These are phyloP conservation scores for Phoenix roebelenii DNA, from an alignment of 176 grass and related monocot genomes.

Conservation along the genomic window DNA sequence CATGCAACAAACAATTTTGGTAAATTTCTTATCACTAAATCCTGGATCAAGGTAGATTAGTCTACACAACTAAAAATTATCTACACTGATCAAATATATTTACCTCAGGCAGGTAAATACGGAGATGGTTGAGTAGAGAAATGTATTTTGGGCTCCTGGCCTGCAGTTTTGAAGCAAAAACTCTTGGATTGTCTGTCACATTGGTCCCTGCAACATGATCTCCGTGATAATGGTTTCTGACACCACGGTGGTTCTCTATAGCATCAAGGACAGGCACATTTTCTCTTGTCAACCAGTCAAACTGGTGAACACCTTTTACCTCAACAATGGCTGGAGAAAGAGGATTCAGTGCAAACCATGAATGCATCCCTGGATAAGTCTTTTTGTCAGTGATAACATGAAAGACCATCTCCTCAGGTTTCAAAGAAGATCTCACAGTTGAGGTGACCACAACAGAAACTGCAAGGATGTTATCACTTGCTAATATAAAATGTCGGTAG, in stretches of 20 bases:
- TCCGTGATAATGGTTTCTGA: constrained; percentile 88
- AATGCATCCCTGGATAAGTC: constrained; percentile 94
- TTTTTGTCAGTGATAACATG: constrained; percentile 97
- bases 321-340: constrained; percentile 73
- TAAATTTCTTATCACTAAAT: too few species aligned
- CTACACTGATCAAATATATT: background rate
- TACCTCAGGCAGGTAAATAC: constrained; percentile 95
- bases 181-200: constrained; percentile 55
- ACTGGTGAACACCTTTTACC: constrained; percentile 94
- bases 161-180: constrained; percentile 88
- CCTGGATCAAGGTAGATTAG: too few species aligned
- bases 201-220: constrained; percentile 61
- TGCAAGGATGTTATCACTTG: constrained; percentile 89
- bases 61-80: too few species aligned
- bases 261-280: constrained; percentile 90
- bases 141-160: constrained; percentile 90
- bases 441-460: constrained; percentile 87
- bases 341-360: constrained; percentile 95
- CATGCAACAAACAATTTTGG: too few species aligned
- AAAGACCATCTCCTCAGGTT: constrained; percentile 66
- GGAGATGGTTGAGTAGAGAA: constrained; percentile 89
- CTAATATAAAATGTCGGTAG: constrained; percentile 76
- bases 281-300: constrained; percentile 91
- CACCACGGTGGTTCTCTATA: constrained; percentile 67
- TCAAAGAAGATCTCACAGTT: constrained; percentile 45